Evolutionary conservation across 495 filamentous ascomycete genomes (phyloP), one percentile per base, ranked within the genome.

Genomic region (Symbiotaphrina buchneri): DNA sequence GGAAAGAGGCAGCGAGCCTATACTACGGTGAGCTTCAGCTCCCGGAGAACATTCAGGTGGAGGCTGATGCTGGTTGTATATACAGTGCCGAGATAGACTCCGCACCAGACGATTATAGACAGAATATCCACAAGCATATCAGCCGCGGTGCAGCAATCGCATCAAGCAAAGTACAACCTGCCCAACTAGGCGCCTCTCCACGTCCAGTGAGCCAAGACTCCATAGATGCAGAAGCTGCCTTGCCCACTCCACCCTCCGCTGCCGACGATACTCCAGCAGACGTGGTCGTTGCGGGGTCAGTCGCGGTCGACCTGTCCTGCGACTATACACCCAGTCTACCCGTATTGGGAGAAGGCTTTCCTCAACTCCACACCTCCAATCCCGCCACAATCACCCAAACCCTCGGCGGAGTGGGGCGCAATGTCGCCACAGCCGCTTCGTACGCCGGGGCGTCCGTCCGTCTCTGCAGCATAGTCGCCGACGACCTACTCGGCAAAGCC

Each of bases 391-490:
- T 93, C 36, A 62, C 44, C 13, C 81, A 91, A 44, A 74, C 74
- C 5, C 58, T 94, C 16, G 87, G 87, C 6, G 87, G 87, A n/a
- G 87, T 95, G 2, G 87, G 74, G n/a, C 69, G 77, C 45, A 97
- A 97, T 43, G 73, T 94, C 19, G 80, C 87, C 2, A 60, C 74
- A 28, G 82, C 85, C 3, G 64, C 75, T 4, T 73, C 77, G 42
- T 57, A 62, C 18, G 42, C 73, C 3, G 65, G 65, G 13, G 55
- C 56, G 32, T 51, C 57, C 8, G 53, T 69, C 13, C 58, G 65
- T 6, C 69, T 93, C 21, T 82, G 71, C 52, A 84, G 73, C 41
- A 61, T 71, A 27, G 63, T 90, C 22, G 80, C 65, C 15, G 61
- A 79, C 39, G 83, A 93, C 45, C 45, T 79, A 33, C 68, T 74